phyloP scores from a whole-genome alignment of 768 basidiomycete genomes.

The Leccinum variicolor region DNA sequence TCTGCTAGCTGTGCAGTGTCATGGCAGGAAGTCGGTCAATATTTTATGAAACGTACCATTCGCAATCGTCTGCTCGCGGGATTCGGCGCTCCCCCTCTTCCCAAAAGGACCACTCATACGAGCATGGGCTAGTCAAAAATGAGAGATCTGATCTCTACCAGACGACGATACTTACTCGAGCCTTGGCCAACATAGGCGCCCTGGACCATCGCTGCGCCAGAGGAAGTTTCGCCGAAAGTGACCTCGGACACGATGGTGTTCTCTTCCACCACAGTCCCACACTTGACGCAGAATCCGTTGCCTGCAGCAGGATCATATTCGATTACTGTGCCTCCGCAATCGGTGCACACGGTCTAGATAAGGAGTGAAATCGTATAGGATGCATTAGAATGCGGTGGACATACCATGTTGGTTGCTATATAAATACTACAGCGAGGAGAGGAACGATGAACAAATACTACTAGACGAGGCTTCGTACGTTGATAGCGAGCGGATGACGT shows the following conservation, averaged over 20 bases:
- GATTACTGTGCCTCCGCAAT: slow-evolving; percentile 81
- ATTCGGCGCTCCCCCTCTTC: slow-evolving; percentile 74
- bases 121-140: slow-evolving; percentile 58
- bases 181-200: slow-evolving; percentile 90
- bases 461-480: neutral
- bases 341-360: slow-evolving; percentile 59
- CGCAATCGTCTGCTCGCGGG: slow-evolving; percentile 86
- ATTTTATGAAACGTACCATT: slow-evolving; percentile 55
- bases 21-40: neutral
- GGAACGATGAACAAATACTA: neutral
- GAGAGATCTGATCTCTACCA: neutral
- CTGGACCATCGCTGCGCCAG: slow-evolving; percentile 93
- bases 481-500: neutral
- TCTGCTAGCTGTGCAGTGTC: slow-evolving; percentile 55
- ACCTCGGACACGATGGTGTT: slow-evolving; percentile 93
- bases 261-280: slow-evolving; percentile 90
- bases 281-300: slow-evolving; percentile 80
- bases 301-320: slow-evolving; percentile 84
- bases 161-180: slow-evolving; percentile 61
- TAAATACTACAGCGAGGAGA: neutral
- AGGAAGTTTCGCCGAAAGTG: slow-evolving; percentile 89
- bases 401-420: slow-evolving; percentile 13
- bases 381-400: neutral
- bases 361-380: neutral
- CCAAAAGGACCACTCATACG: slow-evolving; percentile 81